Percentiles rank a stretch among this genome's conserved stretches.
Conservation (phyloP, 2,329 filamentous ascomycete genomes). For the Penicillium sp. region DNA sequence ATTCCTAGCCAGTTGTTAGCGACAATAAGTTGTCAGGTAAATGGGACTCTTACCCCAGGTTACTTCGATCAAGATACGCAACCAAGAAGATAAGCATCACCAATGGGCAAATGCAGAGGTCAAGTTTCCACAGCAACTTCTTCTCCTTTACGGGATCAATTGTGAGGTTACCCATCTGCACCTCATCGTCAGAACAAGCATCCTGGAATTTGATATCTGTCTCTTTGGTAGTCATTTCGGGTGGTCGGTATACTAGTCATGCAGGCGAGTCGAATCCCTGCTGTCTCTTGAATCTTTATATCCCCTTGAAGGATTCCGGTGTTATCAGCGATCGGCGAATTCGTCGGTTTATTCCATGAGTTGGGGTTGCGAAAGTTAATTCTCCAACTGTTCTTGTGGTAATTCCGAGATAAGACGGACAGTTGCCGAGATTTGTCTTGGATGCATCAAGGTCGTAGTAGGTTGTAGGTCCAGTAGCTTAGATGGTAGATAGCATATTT, state of each 20-base stretch:
- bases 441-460: no score
- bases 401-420: no score
- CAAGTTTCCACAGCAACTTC: slow-evolving; percentile 42
- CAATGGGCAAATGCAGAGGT: slow-evolving; percentile 43
- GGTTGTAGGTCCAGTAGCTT: no score
- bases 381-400: background rate
- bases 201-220: slow-evolving; percentile 9
- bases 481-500: no score
- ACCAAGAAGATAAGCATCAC: slow-evolving; percentile 51
- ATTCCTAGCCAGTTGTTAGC: slow-evolving; percentile 8
- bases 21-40: background rate
- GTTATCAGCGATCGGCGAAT: slow-evolving; percentile 11
- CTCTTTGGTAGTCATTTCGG: slow-evolving; percentile 9
- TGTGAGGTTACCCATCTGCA: slow-evolving; percentile 13
- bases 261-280: background rate
- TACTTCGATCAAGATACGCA: slow-evolving; percentile 49
- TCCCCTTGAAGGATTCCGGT: background rate
- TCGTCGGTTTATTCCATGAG: slow-evolving; percentile 9
- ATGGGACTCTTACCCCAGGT: slow-evolving; percentile 41
- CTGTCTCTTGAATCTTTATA: slow-evolving; percentile 1
- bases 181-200: slow-evolving; percentile 9
- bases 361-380: slow-evolving; percentile 3
- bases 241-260: background rate
- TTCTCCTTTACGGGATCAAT: slow-evolving; percentile 42
- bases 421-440: no score